Evolutionary conservation across 495 filamentous ascomycete species (phyloP).

Genomic region (Hamigera avellanea): DNA sequence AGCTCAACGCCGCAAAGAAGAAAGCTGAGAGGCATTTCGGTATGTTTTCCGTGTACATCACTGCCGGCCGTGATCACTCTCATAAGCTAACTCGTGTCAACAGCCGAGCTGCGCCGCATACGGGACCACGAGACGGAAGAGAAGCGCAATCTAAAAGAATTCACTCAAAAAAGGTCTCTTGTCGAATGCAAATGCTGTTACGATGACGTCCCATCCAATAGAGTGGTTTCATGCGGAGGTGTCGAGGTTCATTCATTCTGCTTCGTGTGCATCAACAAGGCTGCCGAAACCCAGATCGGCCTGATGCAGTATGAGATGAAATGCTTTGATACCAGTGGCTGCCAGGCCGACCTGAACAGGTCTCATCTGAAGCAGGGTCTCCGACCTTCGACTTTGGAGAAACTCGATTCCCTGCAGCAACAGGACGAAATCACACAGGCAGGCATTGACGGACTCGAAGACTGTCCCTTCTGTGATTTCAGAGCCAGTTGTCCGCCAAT

Average conservation of each 20-base stretch:
- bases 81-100: too few relatives aligned
- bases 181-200: conserved; percentile 64
- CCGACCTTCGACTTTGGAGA: conserved; percentile 40
- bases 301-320: conserved; percentile 45
- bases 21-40: conserved; percentile 12
- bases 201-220: conserved; percentile 49
- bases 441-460: conserved; percentile 51
- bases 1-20: conserved; percentile 21
- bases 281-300: conserved; percentile 59
- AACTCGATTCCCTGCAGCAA: conserved; percentile 57
- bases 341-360: conserved; percentile 36
- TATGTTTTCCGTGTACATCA: neutral
- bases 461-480: conserved; percentile 76
- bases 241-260: conserved; percentile 57
- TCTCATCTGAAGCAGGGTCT: conserved; percentile 44
- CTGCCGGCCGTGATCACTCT: neutral
- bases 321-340: conserved; percentile 42
- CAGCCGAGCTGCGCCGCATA: too few relatives aligned
- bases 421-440: conserved; percentile 54
- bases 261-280: conserved; percentile 46
- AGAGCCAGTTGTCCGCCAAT: conserved; percentile 58
- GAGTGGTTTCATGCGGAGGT: conserved; percentile 55
- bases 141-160: conserved; percentile 32
- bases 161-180: conserved; percentile 24
- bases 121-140: conserved; percentile 31